A percentile compares a stretch with the other conserved stretches of the same genome.
Evolutionary conservation across 176 grass and related monocot genomes (phyloP).

Genomic region (Aegilops sharonensis): DNA sequence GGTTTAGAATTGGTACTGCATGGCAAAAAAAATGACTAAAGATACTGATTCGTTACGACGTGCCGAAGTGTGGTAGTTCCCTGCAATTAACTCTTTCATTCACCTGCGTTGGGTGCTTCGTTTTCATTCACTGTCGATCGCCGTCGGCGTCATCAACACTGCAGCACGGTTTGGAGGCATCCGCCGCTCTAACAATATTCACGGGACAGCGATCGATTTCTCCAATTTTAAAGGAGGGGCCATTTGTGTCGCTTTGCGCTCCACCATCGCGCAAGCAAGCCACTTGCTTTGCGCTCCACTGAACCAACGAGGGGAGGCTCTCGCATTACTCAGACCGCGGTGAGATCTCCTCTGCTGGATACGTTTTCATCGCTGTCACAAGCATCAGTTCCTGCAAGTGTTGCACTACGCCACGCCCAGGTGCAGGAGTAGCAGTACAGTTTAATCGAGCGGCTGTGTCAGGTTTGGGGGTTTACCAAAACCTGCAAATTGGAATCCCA

Average conservation of each 20-base stretch:
- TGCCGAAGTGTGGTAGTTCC: too few relatives aligned
- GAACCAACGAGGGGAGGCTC: too few relatives aligned
- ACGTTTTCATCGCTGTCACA: background rate
- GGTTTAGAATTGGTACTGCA: too few relatives aligned
- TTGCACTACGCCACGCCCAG: too few relatives aligned
- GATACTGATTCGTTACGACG: too few relatives aligned
- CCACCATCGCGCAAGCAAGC: background rate
- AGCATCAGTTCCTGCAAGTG: background rate
- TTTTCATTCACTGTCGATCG: background rate
- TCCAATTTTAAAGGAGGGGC: background rate
- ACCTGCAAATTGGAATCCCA: slow-evolving; percentile 18
- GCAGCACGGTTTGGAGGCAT: background rate
- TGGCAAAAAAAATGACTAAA: too few relatives aligned
- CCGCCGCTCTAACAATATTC: background rate
- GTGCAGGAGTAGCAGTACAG: background rate
- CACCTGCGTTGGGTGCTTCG: too few relatives aligned
- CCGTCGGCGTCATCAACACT: background rate
- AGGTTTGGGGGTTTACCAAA: background rate
- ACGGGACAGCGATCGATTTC: background rate
- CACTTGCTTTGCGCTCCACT: too few relatives aligned
- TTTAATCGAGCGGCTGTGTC: background rate
- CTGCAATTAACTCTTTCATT: too few relatives aligned
- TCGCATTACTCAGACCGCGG: too few relatives aligned
- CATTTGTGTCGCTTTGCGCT: slow-evolving; percentile 8
- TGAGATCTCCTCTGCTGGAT: too few relatives aligned